These are phyloP conservation scores for Balamuthia mandrillaris DNA, from an alignment of 208 protist genomes.

Conservation along the genomic window DNA sequence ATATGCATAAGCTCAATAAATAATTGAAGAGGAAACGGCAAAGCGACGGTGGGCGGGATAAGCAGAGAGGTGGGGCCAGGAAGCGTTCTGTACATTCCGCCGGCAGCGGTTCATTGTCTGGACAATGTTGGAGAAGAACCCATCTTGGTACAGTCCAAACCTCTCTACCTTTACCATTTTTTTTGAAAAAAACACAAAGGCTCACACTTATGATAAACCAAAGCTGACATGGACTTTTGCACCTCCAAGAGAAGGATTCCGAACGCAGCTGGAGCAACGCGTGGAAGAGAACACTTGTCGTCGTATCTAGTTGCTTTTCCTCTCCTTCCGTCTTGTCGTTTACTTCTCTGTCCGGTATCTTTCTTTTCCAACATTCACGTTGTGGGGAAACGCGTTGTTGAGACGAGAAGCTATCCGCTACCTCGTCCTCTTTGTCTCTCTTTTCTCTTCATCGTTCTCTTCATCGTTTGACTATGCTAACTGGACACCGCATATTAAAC, in stretches of 20 bases:
- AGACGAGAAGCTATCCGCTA: too few species aligned
- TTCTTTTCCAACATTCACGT: too few species aligned
- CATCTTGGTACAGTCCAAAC: background rate
- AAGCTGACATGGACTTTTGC: conserved; percentile 39
- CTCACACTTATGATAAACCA: background rate
- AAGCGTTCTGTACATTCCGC: background rate
- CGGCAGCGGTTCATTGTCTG: background rate
- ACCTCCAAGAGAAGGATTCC: conserved; percentile 23
- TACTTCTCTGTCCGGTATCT: too few species aligned
- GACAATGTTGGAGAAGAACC: conserved; percentile 16
- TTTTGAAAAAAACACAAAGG: background rate
- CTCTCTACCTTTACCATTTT: background rate
- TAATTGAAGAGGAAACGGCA: background rate
- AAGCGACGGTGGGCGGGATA: background rate
- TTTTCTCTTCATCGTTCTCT: too few species aligned
- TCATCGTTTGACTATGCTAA: too few species aligned
- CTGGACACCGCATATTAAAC: too few species aligned
- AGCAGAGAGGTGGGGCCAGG: background rate
- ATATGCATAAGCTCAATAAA: background rate
- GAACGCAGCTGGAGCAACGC: too few species aligned
- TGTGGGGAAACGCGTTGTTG: too few species aligned
- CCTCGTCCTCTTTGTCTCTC: too few species aligned
- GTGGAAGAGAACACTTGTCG: too few species aligned
- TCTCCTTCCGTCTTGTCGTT: too few species aligned
- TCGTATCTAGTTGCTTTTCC: too few species aligned